These are phyloP conservation scores for Alternaria infectoria DNA, from an alignment of 2,329 filamentous ascomycete genomes.

Conservation along the genomic window DNA sequence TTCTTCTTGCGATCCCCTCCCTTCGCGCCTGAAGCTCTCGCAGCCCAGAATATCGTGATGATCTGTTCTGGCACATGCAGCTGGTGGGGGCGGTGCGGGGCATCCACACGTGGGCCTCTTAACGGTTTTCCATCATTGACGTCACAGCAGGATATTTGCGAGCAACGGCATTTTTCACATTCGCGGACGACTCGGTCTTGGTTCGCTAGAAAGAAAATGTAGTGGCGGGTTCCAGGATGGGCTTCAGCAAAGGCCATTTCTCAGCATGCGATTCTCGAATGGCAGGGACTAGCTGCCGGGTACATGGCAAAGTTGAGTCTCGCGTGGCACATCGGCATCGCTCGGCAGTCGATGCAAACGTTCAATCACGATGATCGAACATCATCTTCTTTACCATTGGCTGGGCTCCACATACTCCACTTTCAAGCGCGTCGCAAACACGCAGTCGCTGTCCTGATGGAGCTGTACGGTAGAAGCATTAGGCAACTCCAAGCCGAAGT, in stretches of 20 bases:
- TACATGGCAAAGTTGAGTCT: constrained; percentile 29
- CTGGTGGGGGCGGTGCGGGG: constrained; percentile 7
- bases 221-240: background rate
- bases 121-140: constrained; percentile 4
- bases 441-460: constrained; percentile 15
- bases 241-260: constrained; percentile 10
- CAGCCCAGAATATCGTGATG: background rate
- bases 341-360: constrained; percentile 24
- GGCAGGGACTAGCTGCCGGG: constrained; percentile 7
- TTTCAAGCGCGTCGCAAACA: constrained; percentile 11
- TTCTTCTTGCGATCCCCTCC: background rate
- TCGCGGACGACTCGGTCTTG: background rate
- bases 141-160: background rate
- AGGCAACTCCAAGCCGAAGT: constrained; percentile 12
- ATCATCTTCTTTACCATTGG: constrained; percentile 24
- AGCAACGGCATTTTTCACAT: background rate
- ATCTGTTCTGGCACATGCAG: background rate
- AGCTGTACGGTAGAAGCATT: constrained; percentile 16
- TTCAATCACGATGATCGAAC: constrained; percentile 14
- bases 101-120: constrained; percentile 1
- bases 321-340: constrained; percentile 24
- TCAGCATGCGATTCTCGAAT: constrained; percentile 37
- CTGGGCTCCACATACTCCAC: constrained; percentile 1
- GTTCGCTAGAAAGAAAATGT: background rate
- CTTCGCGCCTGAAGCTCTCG: background rate